Evolutionary conservation across 306 rosid species (phyloP).

Genomic region (Cicer pinnatifidum): DNA sequence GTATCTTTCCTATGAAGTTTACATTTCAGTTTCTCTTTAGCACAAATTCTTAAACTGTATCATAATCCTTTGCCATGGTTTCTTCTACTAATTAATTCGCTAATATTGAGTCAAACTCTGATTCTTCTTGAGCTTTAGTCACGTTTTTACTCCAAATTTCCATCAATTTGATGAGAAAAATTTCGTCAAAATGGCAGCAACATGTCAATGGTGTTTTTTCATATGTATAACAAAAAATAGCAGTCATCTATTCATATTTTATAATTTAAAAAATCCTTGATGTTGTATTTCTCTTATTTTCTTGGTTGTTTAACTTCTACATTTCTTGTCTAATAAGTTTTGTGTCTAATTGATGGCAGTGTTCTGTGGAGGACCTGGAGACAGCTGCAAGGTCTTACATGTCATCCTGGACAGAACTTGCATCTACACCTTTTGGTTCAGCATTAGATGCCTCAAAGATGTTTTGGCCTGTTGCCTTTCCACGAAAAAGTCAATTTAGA

Average conservation of each 20-base stretch:
- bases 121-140: too few relatives aligned
- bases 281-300: conserved; percentile 6
- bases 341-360: conserved; percentile 51
- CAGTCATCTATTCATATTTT: background rate
- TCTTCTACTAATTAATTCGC: too few relatives aligned
- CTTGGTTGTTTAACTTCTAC: conserved; percentile 9
- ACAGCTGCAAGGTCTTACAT: conserved; percentile 62
- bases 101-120: too few relatives aligned
- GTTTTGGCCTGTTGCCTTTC: conserved; percentile 94
- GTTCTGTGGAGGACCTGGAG: conserved; percentile 77
- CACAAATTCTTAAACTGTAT: too few relatives aligned
- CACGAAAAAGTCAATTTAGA: conserved; percentile 89
- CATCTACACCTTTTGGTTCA: conserved; percentile 89
- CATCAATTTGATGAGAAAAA: too few relatives aligned
- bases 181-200: too few relatives aligned
- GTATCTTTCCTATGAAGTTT: too few relatives aligned
- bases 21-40: too few relatives aligned
- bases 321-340: conserved; percentile 16
- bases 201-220: too few relatives aligned
- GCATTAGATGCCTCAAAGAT: conserved; percentile 83
- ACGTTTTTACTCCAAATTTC: too few relatives aligned
- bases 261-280: background rate
- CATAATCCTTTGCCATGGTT: too few relatives aligned
- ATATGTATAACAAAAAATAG: too few relatives aligned
- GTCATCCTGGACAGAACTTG: conserved; percentile 88